These are phyloP conservation scores for Strobilomyces confusus DNA, from an alignment of 768 basidiomycete genomes.

Conservation along the genomic window DNA sequence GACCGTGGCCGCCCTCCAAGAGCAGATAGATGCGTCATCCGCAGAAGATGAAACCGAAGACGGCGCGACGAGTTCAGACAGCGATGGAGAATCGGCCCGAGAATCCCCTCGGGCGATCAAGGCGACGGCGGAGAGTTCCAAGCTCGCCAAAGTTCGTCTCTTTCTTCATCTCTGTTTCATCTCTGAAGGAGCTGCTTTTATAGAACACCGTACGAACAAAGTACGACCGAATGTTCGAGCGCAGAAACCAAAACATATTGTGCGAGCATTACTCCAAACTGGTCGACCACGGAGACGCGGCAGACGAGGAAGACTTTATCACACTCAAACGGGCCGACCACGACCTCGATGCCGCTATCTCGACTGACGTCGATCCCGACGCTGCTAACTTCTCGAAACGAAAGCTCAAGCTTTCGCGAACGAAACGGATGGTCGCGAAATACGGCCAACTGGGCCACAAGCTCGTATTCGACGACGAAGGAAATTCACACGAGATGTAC, in stretches of 20 bases:
- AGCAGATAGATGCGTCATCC: constrained; percentile 22
- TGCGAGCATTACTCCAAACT: constrained; percentile 89
- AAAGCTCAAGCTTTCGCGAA: constrained; percentile 68
- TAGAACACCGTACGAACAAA: constrained; percentile 71
- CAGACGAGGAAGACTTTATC: constrained; percentile 71
- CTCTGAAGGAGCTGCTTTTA: neutral
- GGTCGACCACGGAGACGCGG: constrained; percentile 58
- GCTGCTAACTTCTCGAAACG: constrained; percentile 74
- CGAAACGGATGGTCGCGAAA: constrained; percentile 69
- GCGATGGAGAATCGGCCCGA: constrained; percentile 23
- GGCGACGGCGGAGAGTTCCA: constrained; percentile 12
- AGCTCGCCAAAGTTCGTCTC: constrained; percentile 40
- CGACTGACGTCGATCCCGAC: constrained; percentile 33
- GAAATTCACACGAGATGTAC: constrained; percentile 75
- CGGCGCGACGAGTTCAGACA: constrained; percentile 19
- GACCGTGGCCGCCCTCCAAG: constrained; percentile 35
- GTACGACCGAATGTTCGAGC: constrained; percentile 97
- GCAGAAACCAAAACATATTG: constrained; percentile 90
- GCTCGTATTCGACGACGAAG: constrained; percentile 88
- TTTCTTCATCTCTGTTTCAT: neutral
- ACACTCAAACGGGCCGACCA: constrained; percentile 92
- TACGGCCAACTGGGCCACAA: constrained; percentile 60
- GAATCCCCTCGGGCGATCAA: neutral
- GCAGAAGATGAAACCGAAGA: constrained; percentile 18
- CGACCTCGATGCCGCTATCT: constrained; percentile 57